A percentile compares a stretch with the other conserved stretches of the same genome.
These are phyloP conservation scores for Cynara cardunculus DNA, from an alignment of 129 eudicot genomes.

Conservation along the genomic window DNA sequence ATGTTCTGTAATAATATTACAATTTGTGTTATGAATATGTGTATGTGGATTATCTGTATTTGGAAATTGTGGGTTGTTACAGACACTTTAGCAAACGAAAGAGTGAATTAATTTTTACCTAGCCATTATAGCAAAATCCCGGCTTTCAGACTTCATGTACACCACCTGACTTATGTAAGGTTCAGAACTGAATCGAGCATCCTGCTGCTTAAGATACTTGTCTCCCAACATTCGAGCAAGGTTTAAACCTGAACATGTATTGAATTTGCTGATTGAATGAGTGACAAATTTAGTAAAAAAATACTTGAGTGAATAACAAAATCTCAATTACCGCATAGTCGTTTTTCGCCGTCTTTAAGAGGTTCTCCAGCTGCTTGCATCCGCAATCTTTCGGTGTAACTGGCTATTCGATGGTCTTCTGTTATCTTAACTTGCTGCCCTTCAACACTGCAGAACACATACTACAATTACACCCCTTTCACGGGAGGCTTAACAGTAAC, in stretches of 20 bases:
- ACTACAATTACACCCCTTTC: not conserved
- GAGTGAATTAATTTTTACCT: conserved; percentile 46
- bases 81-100: not conserved
- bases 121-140: conserved; percentile 78
- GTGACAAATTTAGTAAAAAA: not conserved
- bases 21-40: too few relatives aligned
- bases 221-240: conserved; percentile 96
- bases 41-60: too few relatives aligned
- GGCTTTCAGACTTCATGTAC: conserved; percentile 58
- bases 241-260: conserved; percentile 57
- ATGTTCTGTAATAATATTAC: too few relatives aligned
- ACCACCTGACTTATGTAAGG: conserved; percentile 87
- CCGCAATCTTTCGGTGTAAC: conserved; percentile 75
- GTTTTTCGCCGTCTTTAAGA: conserved; percentile 81
- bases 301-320: not conserved
- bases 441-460: conserved; percentile 52
- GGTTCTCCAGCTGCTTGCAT: conserved; percentile 77
- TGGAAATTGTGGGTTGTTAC: too few relatives aligned
- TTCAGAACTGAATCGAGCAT: conserved; percentile 81
- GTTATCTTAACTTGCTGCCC: conserved; percentile 74
- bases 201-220: conserved; percentile 91
- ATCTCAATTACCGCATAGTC: conserved; percentile 62
- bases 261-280: not conserved
- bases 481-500: not conserved
- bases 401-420: conserved; percentile 83